A percentile compares a stretch with the other conserved stretches of the same genome.
These are phyloP conservation scores for Parafenestella ontariensis DNA, from an alignment of 2,329 filamentous ascomycete species.

Conservation along the genomic window DNA sequence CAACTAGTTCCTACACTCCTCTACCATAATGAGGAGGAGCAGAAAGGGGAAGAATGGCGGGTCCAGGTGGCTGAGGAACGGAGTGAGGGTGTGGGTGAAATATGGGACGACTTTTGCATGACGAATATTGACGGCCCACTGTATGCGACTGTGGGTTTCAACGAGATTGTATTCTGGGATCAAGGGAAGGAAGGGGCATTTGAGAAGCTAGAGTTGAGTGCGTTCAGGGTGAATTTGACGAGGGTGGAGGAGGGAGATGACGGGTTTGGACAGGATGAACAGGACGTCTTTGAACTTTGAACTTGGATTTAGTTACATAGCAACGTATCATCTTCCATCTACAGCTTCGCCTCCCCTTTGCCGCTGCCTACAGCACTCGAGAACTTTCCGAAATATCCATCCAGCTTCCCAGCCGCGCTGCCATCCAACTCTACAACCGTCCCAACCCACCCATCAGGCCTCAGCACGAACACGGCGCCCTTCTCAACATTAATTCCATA, in stretches of 20 bases:
- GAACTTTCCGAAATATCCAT: conserved; percentile 32
- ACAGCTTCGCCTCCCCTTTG: neutral
- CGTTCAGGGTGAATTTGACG: conserved; percentile 40
- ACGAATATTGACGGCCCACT: conserved; percentile 38
- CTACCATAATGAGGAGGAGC: conserved; percentile 31
- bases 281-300: conserved; percentile 16
- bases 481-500: conserved; percentile 35
- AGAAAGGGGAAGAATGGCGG: conserved; percentile 48
- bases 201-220: conserved; percentile 41
- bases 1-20: conserved; percentile 39
- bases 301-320: neutral
- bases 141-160: conserved; percentile 45
- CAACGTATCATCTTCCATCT: neutral
- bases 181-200: conserved; percentile 17
- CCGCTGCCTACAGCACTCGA: conserved; percentile 1
- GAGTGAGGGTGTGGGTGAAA: conserved; percentile 4
- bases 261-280: neutral
- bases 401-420: conserved; percentile 15
- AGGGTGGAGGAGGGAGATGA: conserved; percentile 1
- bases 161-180: conserved; percentile 49
- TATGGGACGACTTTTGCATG: conserved; percentile 49
- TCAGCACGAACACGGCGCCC: conserved; percentile 40
- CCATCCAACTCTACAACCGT: conserved; percentile 23
- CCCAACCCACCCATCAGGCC: conserved; percentile 46
- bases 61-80: conserved; percentile 26